Conservation (phyloP, 805 yeast genomes). For the Ogataea wickerhamii region DNA sequence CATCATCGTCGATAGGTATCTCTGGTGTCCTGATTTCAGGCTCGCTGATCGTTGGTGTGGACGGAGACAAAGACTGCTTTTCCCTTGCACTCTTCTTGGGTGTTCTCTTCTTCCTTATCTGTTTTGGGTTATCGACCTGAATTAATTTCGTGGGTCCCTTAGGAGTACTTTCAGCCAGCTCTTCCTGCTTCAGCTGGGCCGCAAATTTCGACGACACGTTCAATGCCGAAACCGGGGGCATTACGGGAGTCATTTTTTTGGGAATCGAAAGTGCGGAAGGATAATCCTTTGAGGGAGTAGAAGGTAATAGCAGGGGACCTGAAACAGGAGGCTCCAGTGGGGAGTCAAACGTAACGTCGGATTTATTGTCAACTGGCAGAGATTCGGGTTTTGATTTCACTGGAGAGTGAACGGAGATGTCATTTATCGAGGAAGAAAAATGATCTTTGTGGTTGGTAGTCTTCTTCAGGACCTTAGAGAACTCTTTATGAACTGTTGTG, state of each 20-base stretch:
- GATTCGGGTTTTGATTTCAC: conserved; percentile 1
- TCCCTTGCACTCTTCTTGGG: conserved; percentile 8
- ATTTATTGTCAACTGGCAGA: neutral
- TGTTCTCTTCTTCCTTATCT: conserved; percentile 3
- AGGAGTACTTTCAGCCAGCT: conserved; percentile 2
- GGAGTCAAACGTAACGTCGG: neutral
- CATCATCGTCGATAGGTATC: conserved; percentile 15
- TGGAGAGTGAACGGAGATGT: conserved; percentile 10
- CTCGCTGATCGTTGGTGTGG: neutral
- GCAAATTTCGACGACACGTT: conserved; percentile 16
- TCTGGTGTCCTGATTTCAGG: conserved; percentile 20
- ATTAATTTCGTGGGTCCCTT: conserved; percentile 15
- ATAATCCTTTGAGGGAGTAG: conserved; percentile 16
- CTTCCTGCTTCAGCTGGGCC: conserved; percentile 8
- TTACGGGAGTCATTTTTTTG: conserved; percentile 6
- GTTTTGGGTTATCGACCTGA: neutral
- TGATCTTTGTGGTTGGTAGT: conserved; percentile 22
- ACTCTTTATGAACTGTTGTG: conserved; percentile 22
- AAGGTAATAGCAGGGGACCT: conserved; percentile 15
- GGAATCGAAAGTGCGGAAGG: conserved; percentile 3
- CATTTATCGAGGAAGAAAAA: conserved; percentile 21
- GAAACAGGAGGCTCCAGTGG: conserved; percentile 3
- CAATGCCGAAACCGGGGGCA: conserved; percentile 10
- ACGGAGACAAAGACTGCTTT: conserved; percentile 2
- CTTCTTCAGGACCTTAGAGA: conserved; percentile 20